phyloP scores from a whole-genome alignment of 495 filamentous ascomycete genomes.

The Hyaloscypha bicolor region DNA sequence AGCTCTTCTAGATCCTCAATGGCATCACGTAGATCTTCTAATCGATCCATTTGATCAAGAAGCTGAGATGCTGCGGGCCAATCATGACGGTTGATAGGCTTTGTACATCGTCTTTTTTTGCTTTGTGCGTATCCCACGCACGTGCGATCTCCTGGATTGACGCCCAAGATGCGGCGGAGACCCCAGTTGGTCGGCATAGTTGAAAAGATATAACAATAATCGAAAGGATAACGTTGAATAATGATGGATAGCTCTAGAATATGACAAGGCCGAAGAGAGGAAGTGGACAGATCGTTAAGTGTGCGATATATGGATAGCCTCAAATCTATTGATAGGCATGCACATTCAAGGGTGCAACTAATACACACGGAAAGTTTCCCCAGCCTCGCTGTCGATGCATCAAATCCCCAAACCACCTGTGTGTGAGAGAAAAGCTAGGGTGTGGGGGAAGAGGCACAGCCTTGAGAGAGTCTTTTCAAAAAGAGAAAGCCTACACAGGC shows the following conservation, averaged over 20 bases:
- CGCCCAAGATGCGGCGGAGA: conserved; percentile 7
- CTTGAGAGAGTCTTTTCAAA: background rate
- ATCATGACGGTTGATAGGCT: background rate
- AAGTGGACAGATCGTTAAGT: background rate
- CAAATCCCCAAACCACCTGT: background rate
- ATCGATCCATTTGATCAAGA: conserved; percentile 14
- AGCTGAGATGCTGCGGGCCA: background rate
- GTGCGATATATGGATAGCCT: background rate
- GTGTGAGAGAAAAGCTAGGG: background rate
- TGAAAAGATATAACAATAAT: background rate
- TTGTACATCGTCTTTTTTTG: background rate
- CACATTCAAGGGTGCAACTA: background rate
- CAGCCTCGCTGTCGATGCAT: background rate
- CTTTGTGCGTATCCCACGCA: conserved; percentile 2
- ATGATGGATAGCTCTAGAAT: background rate
- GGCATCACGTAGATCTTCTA: background rate
- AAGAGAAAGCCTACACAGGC: background rate
- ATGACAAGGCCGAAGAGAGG: background rate
- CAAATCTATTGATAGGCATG: background rate
- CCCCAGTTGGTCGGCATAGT: conserved; percentile 7
- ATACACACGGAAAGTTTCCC: background rate
- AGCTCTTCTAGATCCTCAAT: conserved; percentile 4
- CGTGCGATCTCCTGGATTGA: conserved; percentile 4
- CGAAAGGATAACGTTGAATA: background rate
- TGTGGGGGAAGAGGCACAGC: background rate